A percentile compares a stretch with the other conserved stretches of the same genome.
phyloP scores from a whole-genome alignment of 169 alveolate species.

The Plasmodium fragile region DNA sequence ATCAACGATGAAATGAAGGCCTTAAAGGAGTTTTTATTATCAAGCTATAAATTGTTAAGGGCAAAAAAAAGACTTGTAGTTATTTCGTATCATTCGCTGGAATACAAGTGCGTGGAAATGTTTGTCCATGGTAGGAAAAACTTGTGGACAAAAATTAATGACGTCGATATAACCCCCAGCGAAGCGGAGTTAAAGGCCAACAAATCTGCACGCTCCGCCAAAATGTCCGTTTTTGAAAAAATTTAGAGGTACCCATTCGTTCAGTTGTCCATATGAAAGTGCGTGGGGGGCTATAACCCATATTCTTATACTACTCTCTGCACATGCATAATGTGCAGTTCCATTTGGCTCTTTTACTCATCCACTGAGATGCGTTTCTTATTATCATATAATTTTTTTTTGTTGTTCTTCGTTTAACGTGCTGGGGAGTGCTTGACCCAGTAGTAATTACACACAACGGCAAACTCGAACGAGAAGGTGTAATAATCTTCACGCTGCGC shows the following conservation, averaged over 20 bases:
- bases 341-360: background rate
- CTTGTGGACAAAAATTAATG: slow-evolving; percentile 31
- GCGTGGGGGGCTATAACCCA: background rate
- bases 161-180: slow-evolving; percentile 36
- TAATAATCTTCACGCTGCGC: background rate
- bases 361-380: background rate
- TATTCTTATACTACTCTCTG: background rate
- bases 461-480: background rate
- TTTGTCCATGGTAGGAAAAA: slow-evolving; percentile 28
- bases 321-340: background rate
- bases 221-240: slow-evolving; percentile 70
- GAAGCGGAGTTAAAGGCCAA: slow-evolving; percentile 46
- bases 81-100: slow-evolving; percentile 86
- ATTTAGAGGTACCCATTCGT: background rate
- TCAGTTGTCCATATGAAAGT: background rate
- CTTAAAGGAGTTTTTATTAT: slow-evolving; percentile 74
- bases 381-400: too few species aligned
- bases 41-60: slow-evolving; percentile 77
- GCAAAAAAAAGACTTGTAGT: slow-evolving; percentile 77
- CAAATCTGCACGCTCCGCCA: slow-evolving; percentile 74
- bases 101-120: slow-evolving; percentile 77
- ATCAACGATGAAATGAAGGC: slow-evolving; percentile 84
- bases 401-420: background rate
- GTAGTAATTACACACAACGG: background rate
- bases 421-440: background rate